Evolutionary conservation across 192 early-diverging fungal species (phyloP).

Genomic region (Coemansia sp.): DNA sequence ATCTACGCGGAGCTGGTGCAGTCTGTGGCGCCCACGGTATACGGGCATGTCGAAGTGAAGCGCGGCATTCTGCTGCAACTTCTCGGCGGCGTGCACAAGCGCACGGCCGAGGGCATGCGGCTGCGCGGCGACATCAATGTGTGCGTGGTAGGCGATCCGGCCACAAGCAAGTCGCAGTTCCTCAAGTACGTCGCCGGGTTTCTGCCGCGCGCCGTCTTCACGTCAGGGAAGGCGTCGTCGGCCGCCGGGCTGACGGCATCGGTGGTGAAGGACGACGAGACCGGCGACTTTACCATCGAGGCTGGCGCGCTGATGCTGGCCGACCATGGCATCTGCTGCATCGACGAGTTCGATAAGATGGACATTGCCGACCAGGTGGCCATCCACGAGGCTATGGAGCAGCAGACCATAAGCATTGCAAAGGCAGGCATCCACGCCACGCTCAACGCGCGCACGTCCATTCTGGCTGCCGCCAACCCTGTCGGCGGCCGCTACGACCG

Average conservation of each 20-base stretch:
- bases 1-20: slow-evolving; percentile 79
- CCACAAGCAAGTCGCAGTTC: slow-evolving; percentile 89
- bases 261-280: slow-evolving; percentile 96
- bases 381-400: slow-evolving; percentile 99
- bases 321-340: slow-evolving; percentile 97
- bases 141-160: slow-evolving; percentile 95
- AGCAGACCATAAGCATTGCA: slow-evolving; percentile 96
- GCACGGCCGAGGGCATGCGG: slow-evolving; percentile 88
- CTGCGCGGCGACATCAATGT: slow-evolving; percentile 98
- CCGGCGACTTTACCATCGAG: slow-evolving; percentile 96
- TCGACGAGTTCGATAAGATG: slow-evolving; percentile 99
- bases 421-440: slow-evolving; percentile 97
- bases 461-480: slow-evolving; percentile 96
- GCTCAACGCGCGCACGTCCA: slow-evolving; percentile 91
- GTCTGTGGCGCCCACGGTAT: slow-evolving; percentile 89
- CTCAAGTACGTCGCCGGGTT: slow-evolving; percentile 84
- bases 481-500: slow-evolving; percentile 94
- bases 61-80: slow-evolving; percentile 93
- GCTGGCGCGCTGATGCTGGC: slow-evolving; percentile 97
- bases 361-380: slow-evolving; percentile 95
- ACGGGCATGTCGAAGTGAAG: slow-evolving; percentile 94
- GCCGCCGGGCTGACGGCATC: slow-evolving; percentile 95
- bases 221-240: slow-evolving; percentile 94
- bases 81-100: slow-evolving; percentile 95
- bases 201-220: slow-evolving; percentile 92